Evolutionary conservation across 495 filamentous ascomycete species (phyloP), one percentile per base, ranked within the genome.

Genomic region (Xylaria cubensis): DNA sequence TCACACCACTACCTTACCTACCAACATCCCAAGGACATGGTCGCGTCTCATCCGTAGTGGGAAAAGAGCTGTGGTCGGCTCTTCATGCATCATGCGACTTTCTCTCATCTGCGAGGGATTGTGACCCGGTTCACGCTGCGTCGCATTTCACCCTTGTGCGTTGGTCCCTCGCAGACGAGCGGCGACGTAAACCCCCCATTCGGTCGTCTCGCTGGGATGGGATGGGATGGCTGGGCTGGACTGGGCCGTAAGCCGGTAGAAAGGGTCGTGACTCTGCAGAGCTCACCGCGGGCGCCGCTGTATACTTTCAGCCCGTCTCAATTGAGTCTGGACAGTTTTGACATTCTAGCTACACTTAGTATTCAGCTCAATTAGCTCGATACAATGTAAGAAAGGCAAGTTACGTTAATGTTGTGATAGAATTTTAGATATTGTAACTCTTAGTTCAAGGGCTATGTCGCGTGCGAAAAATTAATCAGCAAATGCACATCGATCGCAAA

Each of bases 1-100:
- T 71, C 69, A 71, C 58, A 64, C 56, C 59, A 70, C 34, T 21
- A 63, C n/a, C 26, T 70, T 64, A 41, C 34, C 44, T 42, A 42
- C 39, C 39, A 55, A 36, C 50, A 7, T 42, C 56, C 68, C 58
- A 64, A 64, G 59, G 59, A 64, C 34, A 70, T 50, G 58, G 56
- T 21, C 44, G 59, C 44, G 48, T 71, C 59, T 64, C 69, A 64
- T 21, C 56, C 7, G 44, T 50, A 13, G 34, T 12, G 32, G 32
- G 17, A 48, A 44, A 19, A 48, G 55, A n/a, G 26, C 15, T 39
- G 58, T 39, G 58, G 29, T 34, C 42, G 42, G 58, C 13, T 42
- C 36, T 39, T 39, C 29, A 64, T 51, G 58, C 68, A 70, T 64
- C 48, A 71, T 56, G 59, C 59, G 48, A 41, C 64, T 24, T 6